Evolutionary conservation across 371 early-diverging fungal genomes (phyloP), one percentile per base, ranked within the genome.

Genomic region (Mucor lusitanicus): DNA sequence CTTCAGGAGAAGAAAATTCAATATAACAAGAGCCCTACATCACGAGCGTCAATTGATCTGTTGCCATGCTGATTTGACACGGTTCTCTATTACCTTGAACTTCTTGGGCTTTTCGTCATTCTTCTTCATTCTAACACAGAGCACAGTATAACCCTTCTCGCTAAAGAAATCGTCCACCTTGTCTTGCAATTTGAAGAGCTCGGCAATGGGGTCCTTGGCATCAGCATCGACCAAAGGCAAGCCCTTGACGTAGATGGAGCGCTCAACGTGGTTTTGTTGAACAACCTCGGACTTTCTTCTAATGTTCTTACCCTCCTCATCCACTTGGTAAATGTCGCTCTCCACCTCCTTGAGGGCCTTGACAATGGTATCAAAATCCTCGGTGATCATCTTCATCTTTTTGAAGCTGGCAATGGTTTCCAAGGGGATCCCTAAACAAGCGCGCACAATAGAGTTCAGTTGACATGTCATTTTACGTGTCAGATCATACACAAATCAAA

Each of bases 201-300:
- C 79, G 8, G 82, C 86, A 17, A 44, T 27, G 23, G 72, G 66
- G 27, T 76, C 69, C 25, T 72, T 70, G n/a, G 64, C 74, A 17
- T 53, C 69, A 2, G 61, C 74, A 66, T 79, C 79, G 0, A 75
- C 70, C 46, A 73, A 68, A 61, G 88, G 84, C 39, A 88, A 82
- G 39, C 88, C 88, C 82, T 90, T 90, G 55, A 84, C 87, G 27
- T 91, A 88, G 59, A 92, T 85, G 7, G 85, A 85, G 63, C 88
- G 81, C 17, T 61, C 61, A 28, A 73, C 69, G 30, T 84, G 83
- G 50, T 85, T 78, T 27, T 78, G 74, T 3, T 83, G 71, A 15
- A 64, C 81, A 21, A 85, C 68, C 12, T 72, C 68, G 21, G 77
- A 76, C 75, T 85, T 89, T 73, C 92, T 84, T 71, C 88, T 84